Conservation (phyloP, 345 rosid genomes). For the Eucalyptus microcorys region DNA sequence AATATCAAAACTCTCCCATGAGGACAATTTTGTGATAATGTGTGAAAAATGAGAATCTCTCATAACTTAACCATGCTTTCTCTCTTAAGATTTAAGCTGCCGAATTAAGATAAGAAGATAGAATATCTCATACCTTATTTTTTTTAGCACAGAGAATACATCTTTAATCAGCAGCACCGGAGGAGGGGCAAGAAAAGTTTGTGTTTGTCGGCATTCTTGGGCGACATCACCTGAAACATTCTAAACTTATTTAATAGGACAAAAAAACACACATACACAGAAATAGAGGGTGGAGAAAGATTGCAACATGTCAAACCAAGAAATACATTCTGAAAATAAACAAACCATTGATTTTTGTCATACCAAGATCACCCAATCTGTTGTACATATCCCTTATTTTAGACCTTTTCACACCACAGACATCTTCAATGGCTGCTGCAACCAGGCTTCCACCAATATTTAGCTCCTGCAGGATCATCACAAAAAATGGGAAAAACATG, state of each 20-base stretch:
- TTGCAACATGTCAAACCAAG: neutral
- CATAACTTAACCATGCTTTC: neutral
- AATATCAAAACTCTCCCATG: neutral
- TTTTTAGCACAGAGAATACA: constrained; percentile 49
- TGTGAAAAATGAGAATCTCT: neutral
- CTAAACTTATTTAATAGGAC: neutral
- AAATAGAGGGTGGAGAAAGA: neutral
- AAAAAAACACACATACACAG: neutral
- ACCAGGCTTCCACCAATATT: constrained; percentile 84
- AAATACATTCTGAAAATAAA: neutral
- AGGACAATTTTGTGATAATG: neutral
- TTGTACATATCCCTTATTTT: constrained; percentile 73
- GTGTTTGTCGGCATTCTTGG: constrained; percentile 77
- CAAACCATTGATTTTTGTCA: neutral
- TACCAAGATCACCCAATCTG: constrained; percentile 83
- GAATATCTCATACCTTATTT: constrained; percentile 51
- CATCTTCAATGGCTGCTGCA: constrained; percentile 73
- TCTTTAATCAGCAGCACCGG: constrained; percentile 60
- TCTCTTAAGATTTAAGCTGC: neutral
- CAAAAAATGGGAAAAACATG: neutral
- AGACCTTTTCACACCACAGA: constrained; percentile 66
- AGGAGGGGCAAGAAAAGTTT: constrained; percentile 65
- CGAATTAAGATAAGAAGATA: neutral
- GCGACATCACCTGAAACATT: constrained; percentile 75
- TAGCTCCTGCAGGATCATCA: constrained; percentile 37